Conservation (phyloP, 129 eudicot species). For the Daucus carota region DNA sequence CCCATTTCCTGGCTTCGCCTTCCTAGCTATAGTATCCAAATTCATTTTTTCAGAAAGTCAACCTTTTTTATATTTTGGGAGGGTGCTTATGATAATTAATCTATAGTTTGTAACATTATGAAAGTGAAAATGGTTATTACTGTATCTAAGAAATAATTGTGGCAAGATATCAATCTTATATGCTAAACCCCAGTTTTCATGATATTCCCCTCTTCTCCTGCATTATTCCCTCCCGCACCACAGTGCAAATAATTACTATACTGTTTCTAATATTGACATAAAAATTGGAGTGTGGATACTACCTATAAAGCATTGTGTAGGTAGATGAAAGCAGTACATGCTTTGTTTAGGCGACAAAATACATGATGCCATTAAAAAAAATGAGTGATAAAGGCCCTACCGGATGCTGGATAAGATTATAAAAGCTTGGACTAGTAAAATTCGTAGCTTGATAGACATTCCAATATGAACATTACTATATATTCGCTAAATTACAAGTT, state of each 20-base stretch:
- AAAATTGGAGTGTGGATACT: background rate
- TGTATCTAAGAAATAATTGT: too few relatives aligned
- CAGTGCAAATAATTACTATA: too few relatives aligned
- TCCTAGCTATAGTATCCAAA: background rate
- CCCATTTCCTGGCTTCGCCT: background rate
- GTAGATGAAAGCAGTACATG: background rate
- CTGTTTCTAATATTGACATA: background rate
- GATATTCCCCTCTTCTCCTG: background rate
- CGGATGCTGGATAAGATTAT: background rate
- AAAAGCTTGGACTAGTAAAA: background rate
- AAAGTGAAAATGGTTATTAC: background rate
- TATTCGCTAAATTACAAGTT: background rate
- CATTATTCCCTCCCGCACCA: background rate
- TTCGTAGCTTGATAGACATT: background rate
- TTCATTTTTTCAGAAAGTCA: background rate
- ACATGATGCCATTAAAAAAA: background rate
- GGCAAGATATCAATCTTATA: background rate
- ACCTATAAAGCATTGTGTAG: background rate
- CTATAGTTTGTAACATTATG: background rate
- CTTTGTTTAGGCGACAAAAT: background rate
- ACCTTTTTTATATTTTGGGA: background rate
- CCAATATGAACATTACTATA: background rate
- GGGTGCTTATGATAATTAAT: background rate
- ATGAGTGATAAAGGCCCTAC: background rate
- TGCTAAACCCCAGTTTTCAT: background rate